Base-by-base conservation (phyloP, 371 early-diverging fungal genomes). In the Blakeslea trispora region DNA sequence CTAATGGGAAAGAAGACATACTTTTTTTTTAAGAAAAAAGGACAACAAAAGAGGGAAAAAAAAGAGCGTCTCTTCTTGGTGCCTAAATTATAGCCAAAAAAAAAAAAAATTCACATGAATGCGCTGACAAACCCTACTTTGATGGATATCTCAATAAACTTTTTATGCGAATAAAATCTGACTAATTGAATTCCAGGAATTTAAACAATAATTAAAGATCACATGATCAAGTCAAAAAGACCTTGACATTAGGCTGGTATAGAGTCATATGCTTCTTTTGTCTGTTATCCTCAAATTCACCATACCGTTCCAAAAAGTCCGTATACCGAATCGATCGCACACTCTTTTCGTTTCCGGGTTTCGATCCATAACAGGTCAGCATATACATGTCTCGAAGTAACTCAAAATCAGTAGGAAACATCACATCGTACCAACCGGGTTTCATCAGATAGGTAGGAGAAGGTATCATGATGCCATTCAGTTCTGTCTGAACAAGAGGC, bases 331-430 rank as follows among this genome's bases (percentile, higher is more conserved):
- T 46, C 7, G 94, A 81, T 40, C 72, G 61, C 28, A 75, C 72
- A 0, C 62, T 57, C 49, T 70, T 74, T 18, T 64, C 69, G 47
- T 72, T 45, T 23, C 63, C 56, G 14, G 67, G 59, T 5, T 64
- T 44, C 0, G 72, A 34, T 5, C 72, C 62, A 13, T 77, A 72
- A 58, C 86, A 82, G 1, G 87, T 69, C 15, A 66, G 39, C 15
- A 71, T 52, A 71, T 97, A 93, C 66, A 95, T 69, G 18, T 83
- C 81, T 56, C 70, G 63, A 64, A 93, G 56, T 32, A 91, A 66
- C 60, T 89, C 91, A 79, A 96, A 96, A 65, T 97, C 84, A n/a
- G 94, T 94, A 1, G 97, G 96, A 69, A 95, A 97, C 61, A 95
- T 92, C 28, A 95, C 92, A 68, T 95, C 96, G 71, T 94, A 97